Base-by-base conservation (phyloP, 805 yeast genomes). In the Monosporozyma solicola region DNA sequence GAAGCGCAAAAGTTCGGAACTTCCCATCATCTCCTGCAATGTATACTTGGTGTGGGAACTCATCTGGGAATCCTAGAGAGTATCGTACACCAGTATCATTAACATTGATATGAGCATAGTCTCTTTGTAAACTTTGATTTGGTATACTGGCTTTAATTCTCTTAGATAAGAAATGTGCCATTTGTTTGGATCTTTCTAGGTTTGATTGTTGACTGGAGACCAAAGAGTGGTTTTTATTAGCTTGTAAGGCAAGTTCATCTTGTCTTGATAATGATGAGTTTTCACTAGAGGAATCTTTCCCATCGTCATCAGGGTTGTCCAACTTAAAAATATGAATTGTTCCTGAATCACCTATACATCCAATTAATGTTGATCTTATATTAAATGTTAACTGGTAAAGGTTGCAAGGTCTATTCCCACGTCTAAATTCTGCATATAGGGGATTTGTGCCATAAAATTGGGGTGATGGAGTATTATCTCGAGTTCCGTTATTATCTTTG, bases 321-420 rank as follows among this genome's bases (percentile, higher is more conserved):
- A 89, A 66, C 51, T 86, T 74, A 72, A 90, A 90, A 22, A 90
- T 80, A 66, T 90, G 97, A n/a, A 90, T 86, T 0, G 97, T 90
- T 32, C 85, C 95, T 13, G 95, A 85, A 37, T 89, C 81, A 41
- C 92, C 84, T 3, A 90, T 81, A 48, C 91, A 94, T n/a, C 85
- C 82, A n/a, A 91, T 72, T 52, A 84, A 74, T 1, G 75, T 73
- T 47, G 85, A 77, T 52, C 80, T 80, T 25, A 74, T 67, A 59
- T 85, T 83, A 68, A 90, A 89, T 41, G 77, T 73, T 52, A 90
- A 71, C 47, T 88, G 84, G 59, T 78, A 80, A 24, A 90, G 82
- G 52, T 73, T 75, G 11, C 95, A 83, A 2, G 87, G 85, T 61
- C 89, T 85, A 4, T 87, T 78, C 1, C 91, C 91, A 59, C 91